A percentile compares a stretch with the other conserved stretches of the same genome.
Evolutionary conservation across 1,139 yeast genomes (phyloP).

Genomic region (Yamadazyma friedrichii): DNA sequence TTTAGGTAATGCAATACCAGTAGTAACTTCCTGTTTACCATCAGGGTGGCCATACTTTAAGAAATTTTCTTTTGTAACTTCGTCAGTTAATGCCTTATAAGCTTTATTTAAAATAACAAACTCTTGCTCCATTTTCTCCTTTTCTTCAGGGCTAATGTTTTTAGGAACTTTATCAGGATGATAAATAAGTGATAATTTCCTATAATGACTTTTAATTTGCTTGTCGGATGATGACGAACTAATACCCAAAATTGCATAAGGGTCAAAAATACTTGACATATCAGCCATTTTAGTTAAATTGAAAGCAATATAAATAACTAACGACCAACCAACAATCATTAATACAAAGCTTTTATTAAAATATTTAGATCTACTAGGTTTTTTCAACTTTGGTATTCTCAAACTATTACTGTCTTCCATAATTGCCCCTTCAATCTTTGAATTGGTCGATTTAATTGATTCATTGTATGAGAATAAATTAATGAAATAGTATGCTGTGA

Average conservation of each 20-base stretch:
- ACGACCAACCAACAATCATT: conserved; percentile 66
- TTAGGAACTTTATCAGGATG: conserved; percentile 91
- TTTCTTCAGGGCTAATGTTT: conserved; percentile 62
- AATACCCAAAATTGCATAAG: conserved; percentile 82
- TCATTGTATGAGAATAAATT: conserved; percentile 23
- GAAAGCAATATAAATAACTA: conserved; percentile 50
- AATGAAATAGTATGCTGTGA: conserved; percentile 51
- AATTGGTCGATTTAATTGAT: conserved; percentile 18
- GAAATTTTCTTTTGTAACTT: conserved; percentile 76
- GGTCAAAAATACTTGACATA: conserved; percentile 65
- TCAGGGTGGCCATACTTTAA: conserved; percentile 95
- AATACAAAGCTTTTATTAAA: conserved; percentile 47
- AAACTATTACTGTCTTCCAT: conserved; percentile 26
- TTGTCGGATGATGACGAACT: conserved; percentile 66
- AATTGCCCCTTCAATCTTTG: conserved; percentile 35
- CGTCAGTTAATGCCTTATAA: conserved; percentile 92
- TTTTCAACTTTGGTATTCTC: conserved; percentile 26
- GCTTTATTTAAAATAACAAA: conserved; percentile 88
- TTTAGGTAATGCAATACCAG: conserved; percentile 94
- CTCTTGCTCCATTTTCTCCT: conserved; percentile 62
- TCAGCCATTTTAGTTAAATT: conserved; percentile 49
- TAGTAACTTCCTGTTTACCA: conserved; percentile 93
- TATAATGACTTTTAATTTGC: conserved; percentile 78
- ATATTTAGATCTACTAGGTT: conserved; percentile 37
- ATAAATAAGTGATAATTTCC: conserved; percentile 80